Base-by-base conservation (phyloP, 2,329 filamentous ascomycete species). In the Diaporthe destruens region DNA sequence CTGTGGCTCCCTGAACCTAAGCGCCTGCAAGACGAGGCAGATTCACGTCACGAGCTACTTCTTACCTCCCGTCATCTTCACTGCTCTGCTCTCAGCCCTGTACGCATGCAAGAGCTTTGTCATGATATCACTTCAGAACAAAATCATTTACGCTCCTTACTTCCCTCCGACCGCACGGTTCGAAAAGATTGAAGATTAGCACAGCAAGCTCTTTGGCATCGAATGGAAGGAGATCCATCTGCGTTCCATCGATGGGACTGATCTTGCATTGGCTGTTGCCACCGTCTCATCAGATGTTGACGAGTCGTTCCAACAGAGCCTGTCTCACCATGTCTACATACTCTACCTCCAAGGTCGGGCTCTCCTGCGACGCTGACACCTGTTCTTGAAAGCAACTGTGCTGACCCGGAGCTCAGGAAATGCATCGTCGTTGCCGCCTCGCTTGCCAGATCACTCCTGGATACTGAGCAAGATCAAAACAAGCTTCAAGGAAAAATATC, bases 61-160 rank as follows among this genome's bases (percentile, higher is more conserved):
- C n/a, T 81, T 92, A 4, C 91, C 93, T 9, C 93, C 93, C 0
- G 78, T 88, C 8, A 84, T 94, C 55, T 95, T 94, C 78, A 80
- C 85, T 18, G 90, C 91, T 1, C 84, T 95, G 47, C 85, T 93
- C 5, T 77, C 93, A 23, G 86, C 86, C 4, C 83, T 95, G 18
- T 95, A 87, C 87, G 84, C 82, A 2, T 90, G 88, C 85, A 91
- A 91, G 78, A 94, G 92, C 78, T 81, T 90, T 69, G 93, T 94
- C 90, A 89, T 95, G 83, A 85, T 96, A 36, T 76, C 93, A 6
- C 93, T 95, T 79, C 93, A 95, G 81, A 94, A 95, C 78, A 92
- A 92, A 79, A 94, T 95, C 78, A 92, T 95, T 73, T 95, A 95
- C 81, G 94, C 94, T 84, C 92, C 93, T 0, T 92, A 91, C 57